phyloP scores from a whole-genome alignment of 768 basidiomycete species.

The Gymnopilus junonius region DNA sequence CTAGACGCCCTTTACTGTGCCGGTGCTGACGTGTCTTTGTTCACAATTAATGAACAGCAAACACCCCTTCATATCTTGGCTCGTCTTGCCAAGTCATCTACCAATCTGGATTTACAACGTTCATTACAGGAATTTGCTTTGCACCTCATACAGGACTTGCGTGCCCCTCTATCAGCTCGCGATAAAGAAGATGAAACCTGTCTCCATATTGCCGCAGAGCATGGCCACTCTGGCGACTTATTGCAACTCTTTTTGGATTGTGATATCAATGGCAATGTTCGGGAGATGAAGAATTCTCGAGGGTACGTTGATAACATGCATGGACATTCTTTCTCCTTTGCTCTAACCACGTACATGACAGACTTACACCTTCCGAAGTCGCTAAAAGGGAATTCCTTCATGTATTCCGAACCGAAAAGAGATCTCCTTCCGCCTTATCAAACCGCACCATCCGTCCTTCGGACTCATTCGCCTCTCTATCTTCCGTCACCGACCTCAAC shows the following conservation, averaged over 20 bases:
- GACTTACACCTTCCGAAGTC: slow-evolving; percentile 70
- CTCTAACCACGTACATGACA: slow-evolving; percentile 24
- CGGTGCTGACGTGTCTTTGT: slow-evolving; percentile 75
- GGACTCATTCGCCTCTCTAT: slow-evolving; percentile 53
- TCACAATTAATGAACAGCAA: slow-evolving; percentile 65
- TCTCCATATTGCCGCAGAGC: slow-evolving; percentile 80
- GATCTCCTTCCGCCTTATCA: slow-evolving; percentile 58
- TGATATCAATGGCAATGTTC: slow-evolving; percentile 58
- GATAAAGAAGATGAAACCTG: slow-evolving; percentile 77
- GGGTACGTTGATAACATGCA: slow-evolving; percentile 52
- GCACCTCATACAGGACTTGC: slow-evolving; percentile 73
- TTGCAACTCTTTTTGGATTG: slow-evolving; percentile 67
- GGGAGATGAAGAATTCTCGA: slow-evolving; percentile 68
- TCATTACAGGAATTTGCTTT: slow-evolving; percentile 60
- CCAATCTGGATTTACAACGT: slow-evolving; percentile 36
- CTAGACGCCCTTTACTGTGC: slow-evolving; percentile 77
- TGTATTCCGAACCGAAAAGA: slow-evolving; percentile 64
- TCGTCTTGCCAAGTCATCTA: slow-evolving; percentile 36
- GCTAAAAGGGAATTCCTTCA: slow-evolving; percentile 67
- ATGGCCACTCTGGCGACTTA: slow-evolving; percentile 67
- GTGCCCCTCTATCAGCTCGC: slow-evolving; percentile 66
- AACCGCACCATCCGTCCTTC: slow-evolving; percentile 56
- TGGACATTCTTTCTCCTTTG: neutral
- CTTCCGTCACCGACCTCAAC: slow-evolving; percentile 46
- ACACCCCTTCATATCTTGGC: slow-evolving; percentile 75